Conservation (phyloP, 2,329 filamentous ascomycete species). For the Hypoxylon rubiginosum region DNA sequence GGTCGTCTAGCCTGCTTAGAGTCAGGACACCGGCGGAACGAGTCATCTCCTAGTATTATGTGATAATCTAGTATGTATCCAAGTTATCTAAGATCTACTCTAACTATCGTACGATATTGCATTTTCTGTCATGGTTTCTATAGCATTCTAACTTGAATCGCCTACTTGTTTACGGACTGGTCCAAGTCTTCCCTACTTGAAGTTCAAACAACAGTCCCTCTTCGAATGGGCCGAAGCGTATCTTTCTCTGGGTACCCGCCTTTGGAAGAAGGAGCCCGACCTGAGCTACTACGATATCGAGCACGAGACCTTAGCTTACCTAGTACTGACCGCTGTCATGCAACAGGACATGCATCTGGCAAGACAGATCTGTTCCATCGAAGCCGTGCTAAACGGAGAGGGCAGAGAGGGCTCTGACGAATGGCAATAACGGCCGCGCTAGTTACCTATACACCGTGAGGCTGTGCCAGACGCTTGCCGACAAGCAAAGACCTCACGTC, state of each 20-base stretch:
- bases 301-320: slow-evolving; percentile 63
- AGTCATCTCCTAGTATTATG: too few relatives aligned
- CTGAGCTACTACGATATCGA: slow-evolving; percentile 62
- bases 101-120: too few relatives aligned
- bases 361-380: slow-evolving; percentile 57
- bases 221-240: slow-evolving; percentile 64
- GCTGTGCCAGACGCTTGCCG: slow-evolving; percentile 61
- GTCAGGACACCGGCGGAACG: too few relatives aligned
- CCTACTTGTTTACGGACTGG: slow-evolving; percentile 68
- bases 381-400: slow-evolving; percentile 59
- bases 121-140: slow-evolving; percentile 67
- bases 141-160: slow-evolving; percentile 67
- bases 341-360: slow-evolving; percentile 56
- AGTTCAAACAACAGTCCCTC: slow-evolving; percentile 58
- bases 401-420: slow-evolving; percentile 67
- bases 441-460: slow-evolving; percentile 77
- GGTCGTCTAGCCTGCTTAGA: too few relatives aligned
- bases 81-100: too few relatives aligned
- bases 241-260: slow-evolving; percentile 56
- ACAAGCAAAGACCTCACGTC: slow-evolving; percentile 62
- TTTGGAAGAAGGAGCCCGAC: slow-evolving; percentile 53
- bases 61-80: too few relatives aligned
- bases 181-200: slow-evolving; percentile 59
- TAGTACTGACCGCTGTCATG: slow-evolving; percentile 61
- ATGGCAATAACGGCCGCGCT: slow-evolving; percentile 75